Conservation (phyloP, 257 asterid genomes). For the Coffea eugenioides region DNA sequence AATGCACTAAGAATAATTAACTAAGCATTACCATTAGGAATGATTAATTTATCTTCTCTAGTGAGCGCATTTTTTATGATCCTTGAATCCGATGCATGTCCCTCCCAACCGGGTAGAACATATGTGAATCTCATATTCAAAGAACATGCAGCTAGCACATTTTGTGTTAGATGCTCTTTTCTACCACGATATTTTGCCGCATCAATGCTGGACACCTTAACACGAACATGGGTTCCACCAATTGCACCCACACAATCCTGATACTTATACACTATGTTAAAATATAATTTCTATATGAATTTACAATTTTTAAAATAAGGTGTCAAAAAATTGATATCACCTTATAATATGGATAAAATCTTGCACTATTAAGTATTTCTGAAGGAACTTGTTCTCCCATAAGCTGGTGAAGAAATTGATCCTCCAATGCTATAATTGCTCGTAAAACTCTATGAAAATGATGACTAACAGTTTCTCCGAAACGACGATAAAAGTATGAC, state of each 20-base stretch:
- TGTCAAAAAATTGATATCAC: too few relatives aligned
- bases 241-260: neutral
- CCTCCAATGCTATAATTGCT: neutral
- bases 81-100: neutral
- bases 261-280: neutral
- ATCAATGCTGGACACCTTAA: neutral
- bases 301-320: too few relatives aligned
- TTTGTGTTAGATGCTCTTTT: neutral
- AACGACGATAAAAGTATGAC: too few relatives aligned
- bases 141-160: slow-evolving; percentile 7
- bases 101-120: neutral
- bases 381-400: neutral
- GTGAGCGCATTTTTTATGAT: neutral
- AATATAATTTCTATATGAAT: too few relatives aligned
- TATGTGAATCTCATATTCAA: slow-evolving; percentile 6
- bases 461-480: neutral
- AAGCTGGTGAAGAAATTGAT: neutral
- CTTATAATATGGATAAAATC: too few relatives aligned
- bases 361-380: neutral
- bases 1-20: neutral
- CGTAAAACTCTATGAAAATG: neutral
- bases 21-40: neutral
- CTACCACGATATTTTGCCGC: neutral
- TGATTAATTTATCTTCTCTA: neutral
- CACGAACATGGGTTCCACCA: neutral